Evolutionary conservation across 164 flowering plant species (phyloP), one percentile per base, ranked within the genome.

Genomic region (Magnolia sinica): DNA sequence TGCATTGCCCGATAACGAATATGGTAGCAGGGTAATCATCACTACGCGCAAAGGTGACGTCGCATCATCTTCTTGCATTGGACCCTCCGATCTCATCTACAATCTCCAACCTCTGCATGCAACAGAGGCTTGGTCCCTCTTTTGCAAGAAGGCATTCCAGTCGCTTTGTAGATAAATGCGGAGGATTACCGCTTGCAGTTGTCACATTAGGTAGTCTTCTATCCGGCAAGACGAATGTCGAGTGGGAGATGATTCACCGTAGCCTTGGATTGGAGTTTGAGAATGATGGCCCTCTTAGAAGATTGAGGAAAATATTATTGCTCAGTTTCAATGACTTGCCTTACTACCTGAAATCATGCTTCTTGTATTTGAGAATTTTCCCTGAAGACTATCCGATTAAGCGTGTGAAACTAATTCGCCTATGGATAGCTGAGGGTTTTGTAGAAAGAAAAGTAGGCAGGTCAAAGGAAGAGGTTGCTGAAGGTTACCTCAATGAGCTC

Each of bases 61-160:
- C 9, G 31, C 61, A 2, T 0, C 2, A 13, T 55, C 10, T 16
- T 55, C 16, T 10, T 2, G n/a, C n/a, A n/a, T 0, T 4, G 0
- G 0, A 31, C 29, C 9, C 6, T 31, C 16, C 8, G 1, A 19
- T 13, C n/a, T 3, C 2, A 31, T 68, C 14, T 68, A 29, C 18
- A 1, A 31, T 1, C 71, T 68, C 16, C 5, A 29, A 1, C 49
- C 71, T 14, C 71, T 68, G 2, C 71, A 14, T 2, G 20, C 27
- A 0, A 64, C 80, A 1, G 79, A 85, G 10, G 79, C 89, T 5
- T 86, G 87, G 88, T 70, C 75, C 27, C 68, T 88, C 7, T 76
- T 87, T 8, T 37, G 72, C 8, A 80, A 63, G 64, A 80, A 78
- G 72, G 83, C 80, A 11, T 76, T 78, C 52, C 24, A 1, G 1